A percentile compares a stretch with the other conserved stretches of the same genome.
Evolutionary conservation across 306 rosid species (phyloP).

Genomic region (Datisca glomerata): DNA sequence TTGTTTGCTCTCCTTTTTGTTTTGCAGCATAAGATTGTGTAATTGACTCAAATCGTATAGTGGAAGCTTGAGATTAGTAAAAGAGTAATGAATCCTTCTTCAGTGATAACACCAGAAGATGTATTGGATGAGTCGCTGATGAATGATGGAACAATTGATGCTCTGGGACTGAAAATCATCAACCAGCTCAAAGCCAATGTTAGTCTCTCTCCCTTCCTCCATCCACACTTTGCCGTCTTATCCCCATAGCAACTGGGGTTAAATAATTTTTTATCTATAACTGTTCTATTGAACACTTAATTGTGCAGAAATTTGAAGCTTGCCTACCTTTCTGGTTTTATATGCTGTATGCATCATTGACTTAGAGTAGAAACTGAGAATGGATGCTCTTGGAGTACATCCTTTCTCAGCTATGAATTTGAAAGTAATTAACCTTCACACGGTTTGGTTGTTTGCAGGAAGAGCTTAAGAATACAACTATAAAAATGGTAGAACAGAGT

Average conservation of each 20-base stretch:
- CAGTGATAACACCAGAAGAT: conserved; percentile 71
- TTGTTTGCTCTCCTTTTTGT: too few relatives aligned
- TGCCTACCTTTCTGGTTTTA: too few relatives aligned
- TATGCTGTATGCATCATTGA: too few relatives aligned
- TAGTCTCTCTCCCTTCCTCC: not conserved
- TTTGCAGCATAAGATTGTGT: too few relatives aligned
- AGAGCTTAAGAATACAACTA: conserved; percentile 74
- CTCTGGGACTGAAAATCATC: conserved; percentile 90
- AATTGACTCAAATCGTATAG: too few relatives aligned
- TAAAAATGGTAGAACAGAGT: conserved; percentile 94
- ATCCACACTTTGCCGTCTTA: not conserved
- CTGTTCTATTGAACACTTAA: too few relatives aligned
- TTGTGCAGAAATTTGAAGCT: too few relatives aligned
- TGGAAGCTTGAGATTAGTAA: too few relatives aligned
- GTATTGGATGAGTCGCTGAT: conserved; percentile 74
- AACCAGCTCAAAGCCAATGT: conserved; percentile 98
- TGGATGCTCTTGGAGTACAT: not conserved
- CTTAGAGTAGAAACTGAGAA: too few relatives aligned
- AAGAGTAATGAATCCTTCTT: conserved; percentile 47
- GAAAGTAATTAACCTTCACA: too few relatives aligned
- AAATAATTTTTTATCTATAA: too few relatives aligned
- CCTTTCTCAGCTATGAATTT: not conserved
- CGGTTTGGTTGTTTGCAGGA: conserved; percentile 37
- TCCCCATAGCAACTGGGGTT: too few relatives aligned
- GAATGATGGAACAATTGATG: conserved; percentile 92